A percentile compares a stretch with the other conserved stretches of the same genome.
These are phyloP conservation scores for Magnolia changhungtana DNA, from an alignment of 164 flowering plant genomes.

Conservation along the genomic window DNA sequence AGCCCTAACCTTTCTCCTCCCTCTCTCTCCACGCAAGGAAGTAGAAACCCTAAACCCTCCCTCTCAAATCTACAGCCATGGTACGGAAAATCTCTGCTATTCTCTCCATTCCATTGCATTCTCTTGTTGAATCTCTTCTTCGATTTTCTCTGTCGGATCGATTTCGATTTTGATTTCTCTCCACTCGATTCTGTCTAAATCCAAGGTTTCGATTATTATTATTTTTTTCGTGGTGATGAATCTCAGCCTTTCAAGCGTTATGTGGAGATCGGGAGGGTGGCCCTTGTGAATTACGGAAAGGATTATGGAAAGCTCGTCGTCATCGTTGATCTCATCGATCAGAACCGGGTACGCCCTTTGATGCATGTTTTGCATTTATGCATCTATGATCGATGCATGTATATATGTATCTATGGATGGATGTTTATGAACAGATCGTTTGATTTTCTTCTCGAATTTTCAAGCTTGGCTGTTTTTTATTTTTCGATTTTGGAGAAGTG, in stretches of 20 bases:
- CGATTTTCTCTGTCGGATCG: not conserved
- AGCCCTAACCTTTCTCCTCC: not conserved
- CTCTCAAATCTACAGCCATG: not conserved
- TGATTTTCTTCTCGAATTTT: not conserved
- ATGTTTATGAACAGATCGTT: not conserved
- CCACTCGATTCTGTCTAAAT: not conserved
- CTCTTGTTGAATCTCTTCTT: not conserved
- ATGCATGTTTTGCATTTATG: not conserved
- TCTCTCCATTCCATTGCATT: not conserved
- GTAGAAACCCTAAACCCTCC: slow-evolving; percentile 1
- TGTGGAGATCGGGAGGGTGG: slow-evolving; percentile 25
- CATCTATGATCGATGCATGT: not conserved
- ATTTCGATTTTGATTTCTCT: not conserved
- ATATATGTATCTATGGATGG: not conserved
- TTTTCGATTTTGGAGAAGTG: not conserved
- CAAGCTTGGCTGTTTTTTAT: not conserved
- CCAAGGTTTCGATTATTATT: not conserved
- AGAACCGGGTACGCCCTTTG: slow-evolving; percentile 11
- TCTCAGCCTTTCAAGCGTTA: slow-evolving; percentile 22
- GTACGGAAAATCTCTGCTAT: not conserved
- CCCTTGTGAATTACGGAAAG: slow-evolving; percentile 21
- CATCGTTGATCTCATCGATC: slow-evolving; percentile 21
- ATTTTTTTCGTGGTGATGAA: not conserved
- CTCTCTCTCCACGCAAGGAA: not conserved
- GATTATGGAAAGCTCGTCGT: slow-evolving; percentile 23